Evolutionary conservation across 768 basidiomycete genomes (phyloP).

Genomic region (Suillus paluster): DNA sequence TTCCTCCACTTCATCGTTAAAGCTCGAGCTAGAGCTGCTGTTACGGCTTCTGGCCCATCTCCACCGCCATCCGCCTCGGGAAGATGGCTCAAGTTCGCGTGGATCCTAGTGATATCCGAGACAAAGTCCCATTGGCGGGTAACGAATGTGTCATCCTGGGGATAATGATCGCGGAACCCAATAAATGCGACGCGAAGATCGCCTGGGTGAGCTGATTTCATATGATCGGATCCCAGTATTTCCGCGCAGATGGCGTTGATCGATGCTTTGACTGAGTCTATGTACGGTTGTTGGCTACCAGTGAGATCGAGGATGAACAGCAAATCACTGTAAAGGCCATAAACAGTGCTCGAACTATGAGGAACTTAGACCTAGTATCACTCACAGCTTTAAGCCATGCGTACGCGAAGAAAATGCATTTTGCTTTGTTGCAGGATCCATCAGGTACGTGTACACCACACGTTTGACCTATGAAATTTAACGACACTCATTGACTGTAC

Average conservation of each 20-base stretch:
- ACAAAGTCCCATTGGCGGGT: constrained; percentile 48
- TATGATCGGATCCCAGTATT: constrained; percentile 40
- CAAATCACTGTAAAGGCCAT: constrained; percentile 37
- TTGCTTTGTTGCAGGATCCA: not conserved
- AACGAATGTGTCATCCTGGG: constrained; percentile 52
- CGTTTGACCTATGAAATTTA: constrained; percentile 1
- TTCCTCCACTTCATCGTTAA: constrained; percentile 48
- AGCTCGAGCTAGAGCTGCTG: constrained; percentile 49
- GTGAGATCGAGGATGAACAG: constrained; percentile 58
- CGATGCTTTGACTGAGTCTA: constrained; percentile 20
- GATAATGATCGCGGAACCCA: constrained; percentile 54
- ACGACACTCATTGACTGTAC: not conserved
- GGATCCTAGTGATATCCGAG: constrained; percentile 39
- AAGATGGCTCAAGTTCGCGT: constrained; percentile 38
- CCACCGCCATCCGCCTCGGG: constrained; percentile 43
- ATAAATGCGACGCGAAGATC: constrained; percentile 50
- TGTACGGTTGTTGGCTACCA: constrained; percentile 47
- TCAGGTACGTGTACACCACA: not conserved
- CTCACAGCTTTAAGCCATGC: constrained; percentile 6
- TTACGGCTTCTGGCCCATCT: constrained; percentile 58
- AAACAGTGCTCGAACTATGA: not conserved
- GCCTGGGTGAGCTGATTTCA: constrained; percentile 44
- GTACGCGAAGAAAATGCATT: not conserved
- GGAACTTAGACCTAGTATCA: not conserved
- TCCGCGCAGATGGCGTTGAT: constrained; percentile 37